These are phyloP conservation scores for Nepenthes alata DNA, from an alignment of 179 eudicot species.

Conservation along the genomic window DNA sequence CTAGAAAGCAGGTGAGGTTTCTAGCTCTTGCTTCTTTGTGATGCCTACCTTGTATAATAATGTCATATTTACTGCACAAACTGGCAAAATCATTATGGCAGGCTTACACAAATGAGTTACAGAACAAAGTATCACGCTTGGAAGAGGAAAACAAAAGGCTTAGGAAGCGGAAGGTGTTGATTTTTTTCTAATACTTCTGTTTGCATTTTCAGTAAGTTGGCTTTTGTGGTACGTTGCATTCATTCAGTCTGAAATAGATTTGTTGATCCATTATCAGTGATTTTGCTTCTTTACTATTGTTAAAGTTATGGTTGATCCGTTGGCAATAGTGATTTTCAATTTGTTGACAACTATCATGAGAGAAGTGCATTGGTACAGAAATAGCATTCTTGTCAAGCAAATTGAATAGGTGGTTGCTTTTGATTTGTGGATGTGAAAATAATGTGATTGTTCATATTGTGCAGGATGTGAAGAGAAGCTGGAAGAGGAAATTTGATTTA, in stretches of 20 bases:
- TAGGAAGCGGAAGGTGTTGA: conserved; percentile 35
- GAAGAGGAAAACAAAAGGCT: conserved; percentile 59
- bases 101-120: conserved; percentile 76
- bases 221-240: neutral
- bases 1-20: conserved; percentile 12
- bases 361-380: too few relatives aligned
- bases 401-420: too few relatives aligned
- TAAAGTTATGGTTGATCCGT: too few relatives aligned
- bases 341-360: too few relatives aligned
- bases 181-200: neutral
- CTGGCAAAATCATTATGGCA: conserved; percentile 9
- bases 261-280: neutral
- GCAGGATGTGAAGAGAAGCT: too few relatives aligned
- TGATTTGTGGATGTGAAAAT: too few relatives aligned
- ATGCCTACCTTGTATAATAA: neutral
- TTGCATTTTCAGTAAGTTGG: neutral
- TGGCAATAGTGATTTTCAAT: too few relatives aligned
- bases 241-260: neutral
- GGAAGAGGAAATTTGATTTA: too few relatives aligned
- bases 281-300: too few relatives aligned
- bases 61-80: neutral
- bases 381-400: too few relatives aligned
- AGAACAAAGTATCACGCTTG: conserved; percentile 46
- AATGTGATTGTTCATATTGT: too few relatives aligned
- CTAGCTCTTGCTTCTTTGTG: neutral